Evolutionary conservation across 306 rosid genomes (phyloP).

Genomic region (Hippophae tibetana): DNA sequence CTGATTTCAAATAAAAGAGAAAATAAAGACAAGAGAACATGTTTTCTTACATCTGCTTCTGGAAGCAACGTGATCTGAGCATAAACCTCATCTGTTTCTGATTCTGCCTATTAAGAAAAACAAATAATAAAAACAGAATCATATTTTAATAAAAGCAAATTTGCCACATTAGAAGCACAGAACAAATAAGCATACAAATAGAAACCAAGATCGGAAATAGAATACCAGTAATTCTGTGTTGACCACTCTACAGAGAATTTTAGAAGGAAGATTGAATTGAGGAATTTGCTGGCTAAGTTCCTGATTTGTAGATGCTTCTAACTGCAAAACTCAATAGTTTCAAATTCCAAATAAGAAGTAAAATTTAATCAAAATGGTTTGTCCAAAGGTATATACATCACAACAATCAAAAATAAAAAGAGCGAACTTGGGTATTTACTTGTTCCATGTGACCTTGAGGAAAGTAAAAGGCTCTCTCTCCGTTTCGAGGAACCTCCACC

Average conservation of each 20-base stretch:
- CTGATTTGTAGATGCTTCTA: constrained; percentile 70
- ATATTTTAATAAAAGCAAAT: not conserved
- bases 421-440: constrained; percentile 22
- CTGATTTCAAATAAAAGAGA: too few species aligned
- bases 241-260: constrained; percentile 68
- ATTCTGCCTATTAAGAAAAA: constrained; percentile 47
- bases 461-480: constrained; percentile 60
- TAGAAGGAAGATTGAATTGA: constrained; percentile 53
- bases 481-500: constrained; percentile 51
- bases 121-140: too few species aligned
- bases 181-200: constrained; percentile 7
- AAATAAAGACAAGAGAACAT: constrained; percentile 11
- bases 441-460: constrained; percentile 88
- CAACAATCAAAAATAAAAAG: constrained; percentile 19
- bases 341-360: not conserved
- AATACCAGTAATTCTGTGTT: constrained; percentile 54
- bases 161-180: not conserved
- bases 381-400: too few species aligned
- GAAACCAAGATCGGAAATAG: constrained; percentile 15
- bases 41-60: constrained; percentile 54
- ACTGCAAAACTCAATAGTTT: constrained; percentile 28
- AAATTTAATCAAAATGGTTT: not conserved
- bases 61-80: constrained; percentile 74
- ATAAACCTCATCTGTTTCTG: constrained; percentile 81
- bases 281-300: constrained; percentile 63